Evolutionary conservation across 768 basidiomycete species (phyloP).

Genomic region (Lactarius sanguifluus): DNA sequence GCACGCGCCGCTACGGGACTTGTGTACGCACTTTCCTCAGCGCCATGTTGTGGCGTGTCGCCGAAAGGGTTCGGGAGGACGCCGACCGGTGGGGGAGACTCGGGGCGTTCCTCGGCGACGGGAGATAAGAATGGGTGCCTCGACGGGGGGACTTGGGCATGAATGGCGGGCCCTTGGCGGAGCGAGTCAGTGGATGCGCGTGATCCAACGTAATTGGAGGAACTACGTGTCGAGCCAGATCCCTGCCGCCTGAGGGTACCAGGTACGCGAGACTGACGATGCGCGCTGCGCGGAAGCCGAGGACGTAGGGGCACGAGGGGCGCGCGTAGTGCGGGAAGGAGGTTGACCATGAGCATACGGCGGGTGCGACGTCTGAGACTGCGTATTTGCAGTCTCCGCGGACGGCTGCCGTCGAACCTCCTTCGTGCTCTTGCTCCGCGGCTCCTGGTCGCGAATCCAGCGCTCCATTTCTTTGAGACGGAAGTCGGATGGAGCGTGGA

Average conservation of each 20-base stretch:
- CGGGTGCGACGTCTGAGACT: slow-evolving; percentile 26
- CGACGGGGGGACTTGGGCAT: background rate
- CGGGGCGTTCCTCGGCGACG: slow-evolving; percentile 24
- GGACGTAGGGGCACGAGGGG: slow-evolving; percentile 10
- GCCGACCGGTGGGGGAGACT: background rate
- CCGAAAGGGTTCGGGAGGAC: slow-evolving; percentile 25
- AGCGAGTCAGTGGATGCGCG: slow-evolving; percentile 21
- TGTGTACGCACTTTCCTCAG: slow-evolving; percentile 25
- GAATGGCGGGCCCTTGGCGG: slow-evolving; percentile 13
- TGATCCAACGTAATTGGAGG: slow-evolving; percentile 27
- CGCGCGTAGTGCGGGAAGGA: slow-evolving; percentile 11
- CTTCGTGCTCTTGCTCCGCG: slow-evolving; percentile 23
- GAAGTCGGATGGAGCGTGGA: slow-evolving; percentile 70
- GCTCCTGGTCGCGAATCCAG: slow-evolving; percentile 61
- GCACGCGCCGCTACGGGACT: slow-evolving; percentile 16
- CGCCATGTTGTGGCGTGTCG: slow-evolving; percentile 32
- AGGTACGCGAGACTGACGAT: slow-evolving; percentile 14
- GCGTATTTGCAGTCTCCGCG: slow-evolving; percentile 34
- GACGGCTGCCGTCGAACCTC: slow-evolving; percentile 39
- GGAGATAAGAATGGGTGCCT: slow-evolving; percentile 24
- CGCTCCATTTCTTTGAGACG: slow-evolving; percentile 77
- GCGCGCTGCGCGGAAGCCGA: slow-evolving; percentile 9
- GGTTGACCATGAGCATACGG: slow-evolving; percentile 24
- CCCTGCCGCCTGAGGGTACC: slow-evolving; percentile 15
- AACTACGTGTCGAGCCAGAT: slow-evolving; percentile 27